Evolutionary conservation across 441 rosid species (phyloP), one percentile per base, ranked within the genome.

Genomic region (Melastoma candidum): DNA sequence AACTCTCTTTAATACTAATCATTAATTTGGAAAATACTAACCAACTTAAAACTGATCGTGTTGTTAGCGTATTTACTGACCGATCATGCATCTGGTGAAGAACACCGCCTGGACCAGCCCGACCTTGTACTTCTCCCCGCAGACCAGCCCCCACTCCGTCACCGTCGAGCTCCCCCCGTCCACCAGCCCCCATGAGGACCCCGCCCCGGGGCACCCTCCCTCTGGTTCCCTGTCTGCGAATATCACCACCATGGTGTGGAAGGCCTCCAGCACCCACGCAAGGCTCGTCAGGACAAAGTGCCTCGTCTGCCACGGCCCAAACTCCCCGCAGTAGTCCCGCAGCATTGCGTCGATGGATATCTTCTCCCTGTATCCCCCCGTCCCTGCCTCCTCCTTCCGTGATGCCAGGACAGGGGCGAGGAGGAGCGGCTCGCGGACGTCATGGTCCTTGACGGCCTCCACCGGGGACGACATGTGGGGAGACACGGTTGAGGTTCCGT

Each of bases 191-290:
- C 96, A 90, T 2, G 86, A 83, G 22, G 68, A 49, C 4, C 69
- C 67, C 1, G 46, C 59, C 11, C 11, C 45, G 32, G 68, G 14
- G 47, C 87, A 77, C 7, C 66, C 60, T 75, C 83, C 80, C 1
- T 46, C 72, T 4, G 88, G 96, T 47, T 87, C 88, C 6, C 77
- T 76, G 64, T 90, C 96, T 3, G 95, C 90, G 58, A 87, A 90
- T 44, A 90, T 90, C 90, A 90, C 78, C 7, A 87, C 96, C 97
- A 90, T 90, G 46, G 95, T 76, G 66, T 90, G 97, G 54, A 84
- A 81, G 4, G 83, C 97, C 73, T 90, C 96, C 4, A 87, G 71
- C 7, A 90, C 85, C 96, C 97, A 90, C 0, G 95, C 97, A 3
- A 87, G 53, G 78, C 86, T 74, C 36, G 90, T 83, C 41, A 87